phyloP scores from a whole-genome alignment of 768 basidiomycete species.

The Mrakia hoshinonis region DNA sequence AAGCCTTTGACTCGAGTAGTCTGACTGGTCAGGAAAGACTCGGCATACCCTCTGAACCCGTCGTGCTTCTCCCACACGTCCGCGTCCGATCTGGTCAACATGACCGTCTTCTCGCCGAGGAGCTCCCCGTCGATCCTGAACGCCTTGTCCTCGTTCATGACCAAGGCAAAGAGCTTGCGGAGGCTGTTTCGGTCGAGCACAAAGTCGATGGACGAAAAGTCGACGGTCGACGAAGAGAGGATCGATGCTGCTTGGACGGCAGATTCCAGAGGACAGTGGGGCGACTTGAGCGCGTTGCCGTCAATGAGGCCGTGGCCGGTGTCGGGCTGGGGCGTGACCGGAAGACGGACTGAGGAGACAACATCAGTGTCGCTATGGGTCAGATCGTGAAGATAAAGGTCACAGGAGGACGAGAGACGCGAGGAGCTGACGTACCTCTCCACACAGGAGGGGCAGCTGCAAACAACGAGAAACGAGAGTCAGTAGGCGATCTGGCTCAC shows the following conservation, averaged over 20 bases:
- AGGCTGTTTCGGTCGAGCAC: background rate
- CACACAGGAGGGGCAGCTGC: background rate
- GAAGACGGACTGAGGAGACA: background rate
- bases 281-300: background rate
- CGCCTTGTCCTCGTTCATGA: background rate
- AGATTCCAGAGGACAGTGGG: background rate
- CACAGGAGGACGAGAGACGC: background rate
- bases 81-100: background rate
- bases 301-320: background rate
- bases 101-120: background rate
- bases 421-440: background rate
- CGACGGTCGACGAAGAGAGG: background rate
- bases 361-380: too few species aligned
- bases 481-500: too few species aligned
- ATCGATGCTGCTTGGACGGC: background rate
- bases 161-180: background rate
- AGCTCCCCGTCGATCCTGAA: background rate
- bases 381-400: background rate
- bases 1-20: background rate
- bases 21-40: background rate
- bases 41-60: background rate
- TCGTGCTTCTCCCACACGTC: background rate
- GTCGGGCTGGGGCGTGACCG: background rate
- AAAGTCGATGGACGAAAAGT: background rate
- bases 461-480: background rate